Conservation (phyloP, 257 asterid genomes). For the Buddleja alternifolia region DNA sequence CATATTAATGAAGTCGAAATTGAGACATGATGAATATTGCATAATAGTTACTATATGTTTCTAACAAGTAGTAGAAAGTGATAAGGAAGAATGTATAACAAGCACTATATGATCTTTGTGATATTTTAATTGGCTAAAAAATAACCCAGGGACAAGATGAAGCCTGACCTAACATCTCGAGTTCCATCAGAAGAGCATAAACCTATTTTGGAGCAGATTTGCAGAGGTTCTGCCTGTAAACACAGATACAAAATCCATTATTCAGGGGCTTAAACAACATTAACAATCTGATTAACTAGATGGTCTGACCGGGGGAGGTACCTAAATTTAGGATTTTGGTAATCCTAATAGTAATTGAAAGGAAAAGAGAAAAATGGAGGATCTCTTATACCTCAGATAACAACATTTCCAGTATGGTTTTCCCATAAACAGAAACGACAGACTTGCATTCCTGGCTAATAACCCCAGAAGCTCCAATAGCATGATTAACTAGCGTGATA, state of each 20-base stretch:
- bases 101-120: background rate
- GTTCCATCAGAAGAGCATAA: slow-evolving; percentile 67
- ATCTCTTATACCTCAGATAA: slow-evolving; percentile 53
- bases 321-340: too few species aligned
- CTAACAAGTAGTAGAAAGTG: background rate
- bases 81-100: background rate
- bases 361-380: background rate
- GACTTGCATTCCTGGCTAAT: slow-evolving; percentile 89
- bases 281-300: slow-evolving; percentile 18
- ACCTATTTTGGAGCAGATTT: slow-evolving; percentile 66
- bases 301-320: background rate
- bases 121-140: background rate
- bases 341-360: background rate
- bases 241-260: slow-evolving; percentile 27
- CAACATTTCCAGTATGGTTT: slow-evolving; percentile 66
- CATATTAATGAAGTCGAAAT: background rate
- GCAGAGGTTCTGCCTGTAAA: slow-evolving; percentile 54
- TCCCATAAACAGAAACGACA: slow-evolving; percentile 64
- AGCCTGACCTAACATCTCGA: slow-evolving; percentile 58
- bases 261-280: background rate
- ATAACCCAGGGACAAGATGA: slow-evolving; percentile 18
- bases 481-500: slow-evolving; percentile 76
- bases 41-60: background rate
- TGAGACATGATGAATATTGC: background rate
- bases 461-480: slow-evolving; percentile 89